Evolutionary conservation across 176 grass and related monocot genomes (phyloP), one percentile per base, ranked within the genome.

Genomic region (Chloris gayana): DNA sequence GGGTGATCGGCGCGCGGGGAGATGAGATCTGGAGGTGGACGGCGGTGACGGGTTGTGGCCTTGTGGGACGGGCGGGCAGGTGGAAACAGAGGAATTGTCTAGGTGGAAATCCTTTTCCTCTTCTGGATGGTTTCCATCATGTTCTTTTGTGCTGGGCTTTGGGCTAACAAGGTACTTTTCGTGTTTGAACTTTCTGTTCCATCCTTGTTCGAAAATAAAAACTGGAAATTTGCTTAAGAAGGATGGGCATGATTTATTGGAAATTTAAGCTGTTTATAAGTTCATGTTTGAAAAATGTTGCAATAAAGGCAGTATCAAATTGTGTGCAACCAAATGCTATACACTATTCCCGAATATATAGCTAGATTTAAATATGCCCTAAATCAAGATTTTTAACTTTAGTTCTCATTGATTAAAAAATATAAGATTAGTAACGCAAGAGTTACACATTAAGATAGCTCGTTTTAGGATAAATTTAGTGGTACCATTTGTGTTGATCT

Each of bases 21-120:
- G 76, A 56, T 65, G 84, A 67, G 32, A 85, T 76, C 80, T 74
- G 32, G 38, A 35, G 56, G 37, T 5, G 57, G 45, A 51, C 72
- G 67, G 49, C 63, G 75, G 33, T 80, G 47, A 37, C 35, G 70
- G 19, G 14, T 4, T 50, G 47, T n/a, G n/a, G n/a, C n/a, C n/a
- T n/a, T n/a, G n/a, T n/a, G 69, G 45, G 31, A 17, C 37, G 31
- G 74, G n/a, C 21, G n/a, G 58, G 69, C 34, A 44, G 24, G 49
- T 26, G 76, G 49, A 31, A 14, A 56, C 72, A 57, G 31, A 87
- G 38, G 73, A 37, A 70, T 87, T 14, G 88, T 67, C 72, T 19
- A 51, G 66, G 12, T 83, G 83, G 74, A 83, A 71, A 72, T 77
- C 33, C 21, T 22, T 83, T 81, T 34, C 42, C 39, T 73, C 69